These are phyloP conservation scores for Leccinum subtestaceum DNA, from an alignment of 768 basidiomycete species.

Conservation along the genomic window DNA sequence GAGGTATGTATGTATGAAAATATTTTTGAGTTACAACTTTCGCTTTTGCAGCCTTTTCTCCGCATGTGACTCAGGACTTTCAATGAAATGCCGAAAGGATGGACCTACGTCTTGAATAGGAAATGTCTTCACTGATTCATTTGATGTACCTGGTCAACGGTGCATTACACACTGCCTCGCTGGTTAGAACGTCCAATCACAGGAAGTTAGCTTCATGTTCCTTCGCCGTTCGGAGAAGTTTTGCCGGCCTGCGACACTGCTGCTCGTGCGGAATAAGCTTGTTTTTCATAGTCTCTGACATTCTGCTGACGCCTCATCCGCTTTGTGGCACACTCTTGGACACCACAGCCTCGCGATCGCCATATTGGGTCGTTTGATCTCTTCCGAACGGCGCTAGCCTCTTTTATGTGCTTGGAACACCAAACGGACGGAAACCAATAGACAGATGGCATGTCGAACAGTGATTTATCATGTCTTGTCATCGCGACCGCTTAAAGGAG, in stretches of 20 bases:
- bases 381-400: constrained; percentile 1
- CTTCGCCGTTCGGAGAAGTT: neutral
- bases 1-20: constrained; percentile 11
- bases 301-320: constrained; percentile 20
- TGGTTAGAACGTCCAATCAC: constrained; percentile 4
- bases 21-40: neutral
- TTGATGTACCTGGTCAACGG: constrained; percentile 24
- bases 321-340: constrained; percentile 33
- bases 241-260: neutral
- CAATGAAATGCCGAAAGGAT: constrained; percentile 7
- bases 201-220: constrained; percentile 1
- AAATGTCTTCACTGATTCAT: constrained; percentile 11
- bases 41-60: constrained; percentile 14
- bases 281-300: constrained; percentile 18
- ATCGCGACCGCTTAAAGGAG: constrained; percentile 9
- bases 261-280: neutral
- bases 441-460: neutral
- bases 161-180: constrained; percentile 10
- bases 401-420: neutral
- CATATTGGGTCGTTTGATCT: constrained; percentile 1
- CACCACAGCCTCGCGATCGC: constrained; percentile 25
- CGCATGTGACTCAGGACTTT: constrained; percentile 17
- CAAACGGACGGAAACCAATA: constrained; percentile 8
- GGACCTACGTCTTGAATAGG: constrained; percentile 10
- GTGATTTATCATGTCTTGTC: constrained; percentile 3